Conservation (phyloP, 164 flowering plant species). For the Pachysandra terminalis region DNA sequence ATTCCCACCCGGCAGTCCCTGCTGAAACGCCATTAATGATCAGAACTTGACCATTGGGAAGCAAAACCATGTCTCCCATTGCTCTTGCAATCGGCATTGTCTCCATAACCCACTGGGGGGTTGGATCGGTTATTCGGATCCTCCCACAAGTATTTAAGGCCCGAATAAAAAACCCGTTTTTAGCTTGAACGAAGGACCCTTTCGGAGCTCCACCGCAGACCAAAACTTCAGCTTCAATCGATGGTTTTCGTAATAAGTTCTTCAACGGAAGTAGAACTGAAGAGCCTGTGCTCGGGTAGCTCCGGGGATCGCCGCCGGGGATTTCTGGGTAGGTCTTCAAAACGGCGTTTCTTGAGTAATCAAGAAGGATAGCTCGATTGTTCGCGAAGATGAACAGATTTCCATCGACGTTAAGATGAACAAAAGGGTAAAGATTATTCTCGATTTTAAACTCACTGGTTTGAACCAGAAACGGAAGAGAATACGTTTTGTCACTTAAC, state of each 20-base stretch:
- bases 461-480: conserved; percentile 18
- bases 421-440: conserved; percentile 51
- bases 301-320: conserved; percentile 37
- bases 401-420: conserved; percentile 40
- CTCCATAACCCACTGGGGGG: conserved; percentile 51
- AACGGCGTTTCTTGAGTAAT: conserved; percentile 25
- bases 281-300: conserved; percentile 51
- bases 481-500: neutral
- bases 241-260: neutral
- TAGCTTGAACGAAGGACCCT: conserved; percentile 27
- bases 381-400: conserved; percentile 47
- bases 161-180: conserved; percentile 7
- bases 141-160: conserved; percentile 48
- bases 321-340: conserved; percentile 33
- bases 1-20: conserved; percentile 55
- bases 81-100: conserved; percentile 46
- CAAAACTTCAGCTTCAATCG: conserved; percentile 37
- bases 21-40: conserved; percentile 44
- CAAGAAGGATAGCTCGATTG: conserved; percentile 33
- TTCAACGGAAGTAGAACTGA: conserved; percentile 41
- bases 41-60: conserved; percentile 47
- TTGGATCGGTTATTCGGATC: conserved; percentile 36
- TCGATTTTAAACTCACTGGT: conserved; percentile 24
- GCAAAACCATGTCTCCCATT: conserved; percentile 58
- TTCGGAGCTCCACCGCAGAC: conserved; percentile 58